A percentile compares a stretch with the other conserved stretches of the same genome.
These are phyloP conservation scores for Cladosporium halotolerans DNA, from an alignment of 2,329 filamentous ascomycete genomes.

Conservation along the genomic window DNA sequence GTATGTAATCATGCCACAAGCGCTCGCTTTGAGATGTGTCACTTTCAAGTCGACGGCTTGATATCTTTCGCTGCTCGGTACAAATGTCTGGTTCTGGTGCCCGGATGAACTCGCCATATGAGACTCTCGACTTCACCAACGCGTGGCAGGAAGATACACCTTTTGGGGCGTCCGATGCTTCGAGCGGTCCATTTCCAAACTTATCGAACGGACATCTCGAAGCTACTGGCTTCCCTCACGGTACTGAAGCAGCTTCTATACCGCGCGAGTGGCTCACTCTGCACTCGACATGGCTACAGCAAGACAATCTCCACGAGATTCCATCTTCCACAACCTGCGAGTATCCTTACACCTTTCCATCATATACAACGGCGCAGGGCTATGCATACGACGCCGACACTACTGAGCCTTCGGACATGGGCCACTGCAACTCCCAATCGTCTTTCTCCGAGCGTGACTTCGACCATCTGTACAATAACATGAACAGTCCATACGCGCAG, in stretches of 20 bases:
- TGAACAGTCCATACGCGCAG: not conserved
- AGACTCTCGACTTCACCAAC: constrained; percentile 5
- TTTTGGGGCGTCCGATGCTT: not conserved
- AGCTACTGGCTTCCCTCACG: not conserved
- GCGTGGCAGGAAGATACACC: not conserved
- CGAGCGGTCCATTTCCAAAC: not conserved
- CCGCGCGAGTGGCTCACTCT: not conserved
- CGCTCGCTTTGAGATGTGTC: constrained; percentile 11
- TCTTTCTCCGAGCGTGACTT: constrained; percentile 1
- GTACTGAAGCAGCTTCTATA: not conserved
- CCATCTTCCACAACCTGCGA: not conserved
- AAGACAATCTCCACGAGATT: not conserved
- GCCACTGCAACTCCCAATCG: not conserved
- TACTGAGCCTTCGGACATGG: not conserved
- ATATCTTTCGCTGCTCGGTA: not conserved
- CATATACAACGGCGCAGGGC: not conserved
- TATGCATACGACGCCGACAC: not conserved
- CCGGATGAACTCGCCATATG: constrained; percentile 12
- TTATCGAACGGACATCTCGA: constrained; percentile 7
- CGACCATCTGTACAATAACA: not conserved
- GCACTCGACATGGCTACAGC: constrained; percentile 1
- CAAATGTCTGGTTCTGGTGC: not conserved
- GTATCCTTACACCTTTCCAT: not conserved
- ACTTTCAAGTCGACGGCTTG: constrained; percentile 1
- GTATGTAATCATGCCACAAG: constrained; percentile 10